Conservation (phyloP, 192 early-diverging fungal species). For the Coemansia asiatica region DNA sequence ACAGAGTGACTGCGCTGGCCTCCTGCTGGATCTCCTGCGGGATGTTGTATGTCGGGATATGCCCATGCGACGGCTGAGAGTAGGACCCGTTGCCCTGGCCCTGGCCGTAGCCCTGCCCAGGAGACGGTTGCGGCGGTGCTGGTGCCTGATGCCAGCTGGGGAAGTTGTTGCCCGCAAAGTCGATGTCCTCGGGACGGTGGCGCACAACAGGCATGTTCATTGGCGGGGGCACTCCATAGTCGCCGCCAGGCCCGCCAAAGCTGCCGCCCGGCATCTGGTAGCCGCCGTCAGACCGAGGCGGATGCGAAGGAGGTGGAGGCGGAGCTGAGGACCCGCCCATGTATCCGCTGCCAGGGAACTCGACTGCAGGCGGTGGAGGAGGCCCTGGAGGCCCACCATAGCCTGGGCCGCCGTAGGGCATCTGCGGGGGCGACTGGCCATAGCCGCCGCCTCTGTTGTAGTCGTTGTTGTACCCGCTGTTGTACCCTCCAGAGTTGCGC, state of each 20-base stretch:
- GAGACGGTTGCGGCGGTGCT: constrained; percentile 14
- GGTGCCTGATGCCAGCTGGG: constrained; percentile 40
- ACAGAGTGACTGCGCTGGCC: constrained; percentile 44
- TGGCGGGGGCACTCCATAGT: constrained; percentile 25
- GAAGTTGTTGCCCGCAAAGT: constrained; percentile 47
- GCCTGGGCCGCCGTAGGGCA: constrained; percentile 14
- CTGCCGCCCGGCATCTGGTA: constrained; percentile 17
- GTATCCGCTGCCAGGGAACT: constrained; percentile 26
- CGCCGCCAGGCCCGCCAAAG: constrained; percentile 13
- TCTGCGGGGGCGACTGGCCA: neutral
- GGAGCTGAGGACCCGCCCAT: neutral
- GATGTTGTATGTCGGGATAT: constrained; percentile 50
- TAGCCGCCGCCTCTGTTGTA: constrained; percentile 6
- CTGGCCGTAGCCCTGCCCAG: constrained; percentile 11
- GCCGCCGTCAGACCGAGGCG: constrained; percentile 8
- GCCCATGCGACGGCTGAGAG: constrained; percentile 29
- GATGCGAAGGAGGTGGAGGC: constrained; percentile 3
- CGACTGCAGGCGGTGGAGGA: neutral
- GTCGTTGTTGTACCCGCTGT: constrained; percentile 1
- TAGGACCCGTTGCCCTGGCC: constrained; percentile 9
- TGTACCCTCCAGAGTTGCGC: constrained; percentile 2
- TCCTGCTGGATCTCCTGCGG: constrained; percentile 53
- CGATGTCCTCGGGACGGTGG: constrained; percentile 44
- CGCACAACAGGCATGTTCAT: constrained; percentile 45
- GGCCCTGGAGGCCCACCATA: constrained; percentile 12